Conservation (phyloP, 768 basidiomycete genomes). For the Mrakia hoshinonis region DNA sequence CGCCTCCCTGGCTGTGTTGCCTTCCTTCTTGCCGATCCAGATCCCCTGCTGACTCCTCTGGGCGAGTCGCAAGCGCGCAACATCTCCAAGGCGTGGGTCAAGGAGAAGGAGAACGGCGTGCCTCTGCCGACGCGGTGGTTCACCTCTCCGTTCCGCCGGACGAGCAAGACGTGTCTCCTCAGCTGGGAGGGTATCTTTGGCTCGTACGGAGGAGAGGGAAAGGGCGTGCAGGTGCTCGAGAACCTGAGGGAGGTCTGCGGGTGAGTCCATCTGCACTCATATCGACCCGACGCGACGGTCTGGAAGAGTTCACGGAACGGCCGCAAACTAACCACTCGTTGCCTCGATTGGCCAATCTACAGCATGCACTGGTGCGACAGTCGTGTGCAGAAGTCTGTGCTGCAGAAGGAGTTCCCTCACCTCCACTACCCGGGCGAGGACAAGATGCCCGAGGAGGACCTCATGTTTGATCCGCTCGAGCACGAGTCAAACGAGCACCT, state of each 20-base stretch:
- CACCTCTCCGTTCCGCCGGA: constrained; percentile 1
- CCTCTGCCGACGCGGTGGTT: constrained; percentile 18
- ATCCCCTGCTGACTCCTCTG: constrained; percentile 10
- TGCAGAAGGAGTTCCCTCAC: neutral
- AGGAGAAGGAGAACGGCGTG: constrained; percentile 9
- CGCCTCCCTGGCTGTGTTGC: neutral
- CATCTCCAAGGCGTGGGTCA: constrained; percentile 17
- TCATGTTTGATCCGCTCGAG: neutral
- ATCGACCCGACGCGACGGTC: no score
- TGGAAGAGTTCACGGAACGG: neutral
- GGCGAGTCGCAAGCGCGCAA: constrained; percentile 16
- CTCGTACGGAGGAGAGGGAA: neutral
- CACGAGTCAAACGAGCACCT: constrained; percentile 12
- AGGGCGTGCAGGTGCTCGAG: neutral
- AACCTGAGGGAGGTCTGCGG: neutral
- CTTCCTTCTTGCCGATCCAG: neutral
- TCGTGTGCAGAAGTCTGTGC: neutral
- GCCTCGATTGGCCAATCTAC: no score
- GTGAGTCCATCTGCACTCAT: neutral
- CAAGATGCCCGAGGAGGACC: constrained; percentile 8
- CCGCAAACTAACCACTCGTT: neutral
- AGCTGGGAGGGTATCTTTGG: constrained; percentile 16
- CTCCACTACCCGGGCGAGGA: neutral
- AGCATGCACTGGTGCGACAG: neutral
- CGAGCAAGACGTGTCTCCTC: constrained; percentile 13